Percentiles rank a stretch among this genome's conserved stretches.
These are phyloP conservation scores for Pyrenula massariospora DNA, from an alignment of 495 filamentous ascomycete genomes.

Conservation along the genomic window DNA sequence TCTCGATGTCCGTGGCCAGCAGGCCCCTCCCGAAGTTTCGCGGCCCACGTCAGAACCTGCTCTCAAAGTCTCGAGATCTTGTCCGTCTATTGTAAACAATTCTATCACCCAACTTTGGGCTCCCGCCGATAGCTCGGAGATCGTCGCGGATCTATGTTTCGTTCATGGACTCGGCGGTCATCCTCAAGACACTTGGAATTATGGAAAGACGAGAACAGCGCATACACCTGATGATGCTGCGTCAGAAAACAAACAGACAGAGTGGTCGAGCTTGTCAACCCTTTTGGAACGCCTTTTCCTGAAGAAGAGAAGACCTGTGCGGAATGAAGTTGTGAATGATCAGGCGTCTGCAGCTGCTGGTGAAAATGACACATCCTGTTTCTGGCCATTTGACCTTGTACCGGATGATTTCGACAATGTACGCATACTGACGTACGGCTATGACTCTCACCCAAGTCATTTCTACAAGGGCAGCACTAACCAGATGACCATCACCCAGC, in stretches of 20 bases:
- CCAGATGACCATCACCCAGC: slow-evolving; percentile 13
- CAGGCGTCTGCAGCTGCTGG: background rate
- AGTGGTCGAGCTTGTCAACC: no score
- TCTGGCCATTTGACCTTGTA: slow-evolving; percentile 17
- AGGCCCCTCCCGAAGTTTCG: no score
- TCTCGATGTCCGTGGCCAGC: no score
- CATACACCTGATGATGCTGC: no score
- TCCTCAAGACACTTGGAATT: slow-evolving; percentile 17
- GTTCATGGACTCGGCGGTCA: slow-evolving; percentile 21
- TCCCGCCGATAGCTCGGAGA: slow-evolving; percentile 6
- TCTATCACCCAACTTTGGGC: background rate
- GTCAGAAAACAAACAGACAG: background rate
- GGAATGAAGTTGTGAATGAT: background rate
- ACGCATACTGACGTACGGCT: slow-evolving; percentile 18
- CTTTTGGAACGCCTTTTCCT: no score
- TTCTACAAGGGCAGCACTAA: slow-evolving; percentile 4
- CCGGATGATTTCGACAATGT: slow-evolving; percentile 9
- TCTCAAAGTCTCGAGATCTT: no score
- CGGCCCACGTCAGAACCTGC: no score
- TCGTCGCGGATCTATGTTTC: slow-evolving; percentile 17
- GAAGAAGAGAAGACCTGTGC: background rate
- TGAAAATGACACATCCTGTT: background rate
- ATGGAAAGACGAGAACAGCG: slow-evolving; percentile 4
- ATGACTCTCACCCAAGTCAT: slow-evolving; percentile 14
- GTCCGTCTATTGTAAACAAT: no score